phyloP scores from a whole-genome alignment of 768 basidiomycete species.

The Phallus indusiatus region DNA sequence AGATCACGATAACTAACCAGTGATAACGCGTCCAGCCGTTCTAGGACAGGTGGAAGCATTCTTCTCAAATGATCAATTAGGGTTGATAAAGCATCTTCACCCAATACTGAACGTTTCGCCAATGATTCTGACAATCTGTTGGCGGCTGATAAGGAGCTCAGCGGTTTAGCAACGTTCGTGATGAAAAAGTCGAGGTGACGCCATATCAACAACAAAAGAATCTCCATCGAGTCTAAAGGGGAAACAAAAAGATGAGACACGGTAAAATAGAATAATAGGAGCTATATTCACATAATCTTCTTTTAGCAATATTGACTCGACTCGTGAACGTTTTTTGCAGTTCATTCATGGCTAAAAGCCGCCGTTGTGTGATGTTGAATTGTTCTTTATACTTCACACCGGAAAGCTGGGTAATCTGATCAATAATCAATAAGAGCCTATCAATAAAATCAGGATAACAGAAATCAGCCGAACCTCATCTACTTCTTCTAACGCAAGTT shows the following conservation, averaged over 20 bases:
- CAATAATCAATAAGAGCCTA: neutral
- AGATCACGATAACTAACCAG: slow-evolving; percentile 30
- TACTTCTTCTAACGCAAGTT: slow-evolving; percentile 59
- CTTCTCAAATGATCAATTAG: slow-evolving; percentile 50
- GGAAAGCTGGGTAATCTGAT: slow-evolving; percentile 11
- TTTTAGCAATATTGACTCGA: neutral
- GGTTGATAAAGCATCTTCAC: slow-evolving; percentile 44
- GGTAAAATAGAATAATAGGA: neutral
- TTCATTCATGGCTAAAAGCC: slow-evolving; percentile 52
- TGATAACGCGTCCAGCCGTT: slow-evolving; percentile 44
- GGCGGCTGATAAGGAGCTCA: slow-evolving; percentile 34
- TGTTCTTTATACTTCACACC: slow-evolving; percentile 52
- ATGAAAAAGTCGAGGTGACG: slow-evolving; percentile 60
- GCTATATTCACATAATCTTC: neutral
- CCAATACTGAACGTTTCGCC: slow-evolving; percentile 25
- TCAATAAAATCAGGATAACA: slow-evolving; percentile 11
- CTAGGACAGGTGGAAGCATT: slow-evolving; percentile 46
- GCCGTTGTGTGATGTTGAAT: slow-evolving; percentile 59
- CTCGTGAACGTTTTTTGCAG: slow-evolving; percentile 32
- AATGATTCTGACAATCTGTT: slow-evolving; percentile 4
- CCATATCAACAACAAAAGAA: slow-evolving; percentile 73
- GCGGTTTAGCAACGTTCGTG: slow-evolving; percentile 22
- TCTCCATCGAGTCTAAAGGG: slow-evolving; percentile 62
- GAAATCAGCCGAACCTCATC: slow-evolving; percentile 39
- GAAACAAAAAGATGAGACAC: neutral